Evolutionary conservation across 1,284 basidiomycete genomes (phyloP), one percentile per base, ranked within the genome.

Genomic region (Flammula alnicola): DNA sequence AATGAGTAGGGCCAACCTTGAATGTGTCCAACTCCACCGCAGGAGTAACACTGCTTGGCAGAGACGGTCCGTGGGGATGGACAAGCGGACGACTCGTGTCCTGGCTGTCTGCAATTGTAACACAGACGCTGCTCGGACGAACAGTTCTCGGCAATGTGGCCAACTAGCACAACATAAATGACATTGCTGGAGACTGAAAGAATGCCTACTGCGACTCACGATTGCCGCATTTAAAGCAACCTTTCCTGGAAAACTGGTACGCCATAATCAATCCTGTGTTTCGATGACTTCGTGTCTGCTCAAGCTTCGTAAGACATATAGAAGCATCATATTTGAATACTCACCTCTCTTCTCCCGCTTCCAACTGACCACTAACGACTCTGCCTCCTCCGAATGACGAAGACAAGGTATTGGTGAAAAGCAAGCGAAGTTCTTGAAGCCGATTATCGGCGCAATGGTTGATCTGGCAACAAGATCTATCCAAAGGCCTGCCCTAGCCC

Each of bases 41-140:
- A 74, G 47, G 70, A 71, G 56, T 73, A 74, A 47, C 72, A 74
- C 56, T 91, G 88, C 72, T 91, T 92, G 47, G 84, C 81, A 37
- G 75, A 70, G 41, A 76, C 75, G 20, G 84, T 88, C 57, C 91
- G 83, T 42, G 92, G 93, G 61, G 84, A 84, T 37, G 92, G 89
- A 70, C 93, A 96, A 51, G 86, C 84, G 54, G 87, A 87, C 30
- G 89, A 92, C 73, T 95, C 93, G 66, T 95, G 93, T 19, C 92
- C 93, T 11, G 91, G 89, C 69, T 91, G 86, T 60, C 88, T 84
- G 70, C 93, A 95, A 70, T 95, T 95, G 76, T 93, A 95, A 76
- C 93, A 95, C 53, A 95, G 81, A 59, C 91, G 84, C 67, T 88
- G 83, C 61, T 89, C 87, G 55, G 89, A 91, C 47, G 90, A 81